Base-by-base conservation (phyloP, 768 basidiomycete species). In the Tricholoma hemisulphureum region DNA sequence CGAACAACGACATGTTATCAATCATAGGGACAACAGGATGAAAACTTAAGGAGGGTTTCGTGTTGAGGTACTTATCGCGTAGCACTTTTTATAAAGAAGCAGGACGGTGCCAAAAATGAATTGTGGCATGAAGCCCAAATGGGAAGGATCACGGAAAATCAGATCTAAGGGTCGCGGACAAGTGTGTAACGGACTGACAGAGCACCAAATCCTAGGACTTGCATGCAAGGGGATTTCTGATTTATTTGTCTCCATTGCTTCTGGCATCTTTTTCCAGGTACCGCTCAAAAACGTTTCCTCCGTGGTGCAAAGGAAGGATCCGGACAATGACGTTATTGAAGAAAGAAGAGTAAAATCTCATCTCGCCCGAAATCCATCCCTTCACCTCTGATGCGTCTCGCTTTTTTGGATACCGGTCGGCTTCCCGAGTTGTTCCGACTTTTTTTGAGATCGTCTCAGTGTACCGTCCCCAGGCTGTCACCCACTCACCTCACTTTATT, bases 81-180 rank as follows among this genome's bases (percentile, higher is more conserved):
- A 72, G 73, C 71, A 79, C 46, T 73, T 82, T 84, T 82, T 84
- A 83, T 84, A 84, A 75, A 72, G 73, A 66, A 70, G 70, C 70
- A 71, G 67, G 63, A 70, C 69, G 68, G 68, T 69, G 62, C 66
- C 70, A 71, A 75, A 75, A 74, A 72, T 73, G 74, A 73, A 72
- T 68, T 70, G 65, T 59, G 59, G 58, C 71, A 76, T 72, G 72
- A 73, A 74, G 72, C 69, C 72, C 67, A 77, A 77, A 75, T 75
- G 75, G 79, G 71, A 71, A 75, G 70, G 77, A 83, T 81, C 82
- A 80, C 79, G 78, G 76, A 80, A 81, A 77, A 82, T 81, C 80
- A 85, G 82, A 85, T 85, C 83, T 85, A 83, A 85, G 84, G 84
- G 84, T 85, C 84, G 78, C 71, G 61, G 63, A 55, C 58, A 66